phyloP scores from a whole-genome alignment of 2,329 filamentous ascomycete species.

The Mollisiaceae sp. region DNA sequence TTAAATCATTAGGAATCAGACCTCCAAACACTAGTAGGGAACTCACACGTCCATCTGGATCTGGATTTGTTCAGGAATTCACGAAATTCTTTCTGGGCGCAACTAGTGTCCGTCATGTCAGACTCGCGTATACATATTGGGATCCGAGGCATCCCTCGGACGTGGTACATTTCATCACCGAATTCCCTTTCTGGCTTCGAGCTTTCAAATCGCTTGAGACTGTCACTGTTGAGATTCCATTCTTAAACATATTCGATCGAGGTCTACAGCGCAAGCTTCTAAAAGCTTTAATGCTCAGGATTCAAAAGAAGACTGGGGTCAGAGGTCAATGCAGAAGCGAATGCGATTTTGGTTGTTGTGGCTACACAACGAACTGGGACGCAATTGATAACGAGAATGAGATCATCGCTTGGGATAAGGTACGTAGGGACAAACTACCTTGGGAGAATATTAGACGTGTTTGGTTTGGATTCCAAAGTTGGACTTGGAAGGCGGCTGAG shows the following conservation, averaged over 20 bases:
- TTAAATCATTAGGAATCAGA: not conserved
- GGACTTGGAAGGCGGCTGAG: not conserved
- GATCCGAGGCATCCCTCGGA: too few species aligned
- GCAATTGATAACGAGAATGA: not conserved
- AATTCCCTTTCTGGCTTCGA: not conserved
- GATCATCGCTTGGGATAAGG: not conserved
- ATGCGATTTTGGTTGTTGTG: not conserved
- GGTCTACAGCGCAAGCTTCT: not conserved
- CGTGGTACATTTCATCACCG: not conserved
- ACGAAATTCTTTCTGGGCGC: not conserved
- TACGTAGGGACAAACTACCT: too few species aligned
- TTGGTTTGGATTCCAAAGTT: not conserved
- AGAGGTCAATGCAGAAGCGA: not conserved
- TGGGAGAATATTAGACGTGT: too few species aligned
- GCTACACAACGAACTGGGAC: not conserved
- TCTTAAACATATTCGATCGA: not conserved
- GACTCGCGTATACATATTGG: too few species aligned
- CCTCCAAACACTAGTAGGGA: not conserved
- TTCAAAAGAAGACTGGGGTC: not conserved
- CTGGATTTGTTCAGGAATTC: not conserved
- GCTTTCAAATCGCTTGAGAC: not conserved
- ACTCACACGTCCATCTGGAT: not conserved
- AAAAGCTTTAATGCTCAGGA: not conserved
- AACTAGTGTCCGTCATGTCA: not conserved
- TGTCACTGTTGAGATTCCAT: not conserved